These are phyloP conservation scores for Tolypocladium cylindrosporum DNA, from an alignment of 2,329 filamentous ascomycete genomes.

Conservation along the genomic window DNA sequence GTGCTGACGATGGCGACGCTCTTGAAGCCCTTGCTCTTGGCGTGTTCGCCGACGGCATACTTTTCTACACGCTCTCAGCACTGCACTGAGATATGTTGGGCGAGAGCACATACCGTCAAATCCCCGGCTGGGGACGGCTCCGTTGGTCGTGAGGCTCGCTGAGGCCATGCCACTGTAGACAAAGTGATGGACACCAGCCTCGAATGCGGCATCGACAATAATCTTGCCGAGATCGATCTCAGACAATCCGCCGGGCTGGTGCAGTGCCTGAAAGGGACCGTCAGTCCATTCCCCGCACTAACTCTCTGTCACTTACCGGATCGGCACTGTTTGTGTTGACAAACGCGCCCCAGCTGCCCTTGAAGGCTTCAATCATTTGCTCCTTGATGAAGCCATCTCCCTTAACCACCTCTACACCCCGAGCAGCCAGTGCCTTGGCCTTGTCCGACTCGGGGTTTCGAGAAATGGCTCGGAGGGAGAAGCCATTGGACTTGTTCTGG, in stretches of 20 bases:
- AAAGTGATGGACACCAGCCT: slow-evolving; percentile 22
- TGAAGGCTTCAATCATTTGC: slow-evolving; percentile 16
- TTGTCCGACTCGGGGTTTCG: slow-evolving; percentile 17
- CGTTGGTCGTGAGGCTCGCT: slow-evolving; percentile 20
- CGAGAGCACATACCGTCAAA: slow-evolving; percentile 18
- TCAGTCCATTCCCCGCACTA: background rate
- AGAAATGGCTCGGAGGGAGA: slow-evolving; percentile 18
- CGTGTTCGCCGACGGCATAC: slow-evolving; percentile 25
- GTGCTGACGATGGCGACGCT: slow-evolving; percentile 23
- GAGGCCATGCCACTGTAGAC: slow-evolving; percentile 25
- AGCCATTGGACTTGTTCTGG: slow-evolving; percentile 15
- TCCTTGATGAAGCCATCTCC: slow-evolving; percentile 16
- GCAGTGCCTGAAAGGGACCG: slow-evolving; percentile 9
- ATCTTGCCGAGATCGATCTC: slow-evolving; percentile 25
- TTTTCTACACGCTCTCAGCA: slow-evolving; percentile 19
- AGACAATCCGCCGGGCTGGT: slow-evolving; percentile 13
- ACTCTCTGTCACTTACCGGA: slow-evolving; percentile 9
- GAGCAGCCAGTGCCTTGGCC: slow-evolving; percentile 13
- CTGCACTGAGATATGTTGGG: background rate
- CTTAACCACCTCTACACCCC: slow-evolving; percentile 19
- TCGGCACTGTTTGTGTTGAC: slow-evolving; percentile 22
- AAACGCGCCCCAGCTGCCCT: slow-evolving; percentile 21
- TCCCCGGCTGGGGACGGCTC: slow-evolving; percentile 17
- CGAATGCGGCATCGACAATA: slow-evolving; percentile 21
- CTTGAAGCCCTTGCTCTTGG: slow-evolving; percentile 21